Evolutionary conservation across 352 stramenopile species (phyloP), one percentile per base, ranked within the genome.

Genomic region (Thalassiosira exigua): DNA sequence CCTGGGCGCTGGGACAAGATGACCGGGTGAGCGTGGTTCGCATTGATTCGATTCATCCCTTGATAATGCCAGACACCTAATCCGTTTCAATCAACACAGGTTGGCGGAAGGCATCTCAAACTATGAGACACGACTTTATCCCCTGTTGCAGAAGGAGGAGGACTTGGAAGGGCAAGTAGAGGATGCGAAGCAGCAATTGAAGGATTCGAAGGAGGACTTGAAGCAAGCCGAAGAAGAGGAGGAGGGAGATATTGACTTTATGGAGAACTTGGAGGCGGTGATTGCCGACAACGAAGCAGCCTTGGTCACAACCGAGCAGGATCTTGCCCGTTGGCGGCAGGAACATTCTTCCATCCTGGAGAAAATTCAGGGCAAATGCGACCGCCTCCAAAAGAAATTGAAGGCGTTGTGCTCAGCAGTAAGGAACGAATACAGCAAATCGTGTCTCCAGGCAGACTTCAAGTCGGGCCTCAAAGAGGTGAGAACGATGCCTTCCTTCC

Each of bases 1-100:
- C 24, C 42, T 27, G 79, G 79, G 11, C 58, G 79, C 9, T 86
- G 79, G 79, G 79, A 86, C 51, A 73, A 76, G 51, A 86, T 86
- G 79, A 58, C 24, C 14, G 27, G 74, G 27, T 27, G n/a, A n/a
- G n/a, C n/a, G n/a, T n/a, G n/a, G n/a, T n/a, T n/a, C n/a, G n/a
- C n/a, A n/a, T n/a, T n/a, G n/a, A n/a, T n/a, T n/a, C n/a, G n/a
- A n/a, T n/a, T n/a, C n/a, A n/a, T n/a, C n/a, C n/a, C n/a, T n/a
- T n/a, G n/a, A n/a, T n/a, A n/a, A n/a, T n/a, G n/a, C n/a, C n/a
- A n/a, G n/a, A n/a, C n/a, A n/a, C n/a, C n/a, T n/a, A n/a, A n/a
- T n/a, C n/a, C n/a, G n/a, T n/a, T n/a, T n/a, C n/a, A n/a, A n/a
- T n/a, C n/a, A n/a, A n/a, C n/a, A n/a, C n/a, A n/a, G n/a, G n/a